Conservation (phyloP, 345 rosid species). For the Eucalyptus pauciflora region DNA sequence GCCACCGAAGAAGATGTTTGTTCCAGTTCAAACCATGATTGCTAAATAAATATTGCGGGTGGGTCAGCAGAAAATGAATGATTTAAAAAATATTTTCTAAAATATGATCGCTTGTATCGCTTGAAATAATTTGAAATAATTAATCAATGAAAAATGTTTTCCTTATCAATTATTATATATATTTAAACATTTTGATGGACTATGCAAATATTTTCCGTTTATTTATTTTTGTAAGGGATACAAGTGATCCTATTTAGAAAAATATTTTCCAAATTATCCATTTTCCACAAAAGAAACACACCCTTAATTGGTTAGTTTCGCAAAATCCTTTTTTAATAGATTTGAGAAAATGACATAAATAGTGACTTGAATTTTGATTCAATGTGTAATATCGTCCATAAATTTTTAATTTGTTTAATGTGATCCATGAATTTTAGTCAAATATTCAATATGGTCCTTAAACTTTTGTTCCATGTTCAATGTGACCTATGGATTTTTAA, state of each 20-base stretch:
- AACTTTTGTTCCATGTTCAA: neutral
- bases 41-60: too few species aligned
- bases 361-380: neutral
- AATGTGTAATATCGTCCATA: neutral
- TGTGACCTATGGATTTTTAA: neutral
- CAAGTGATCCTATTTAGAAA: neutral
- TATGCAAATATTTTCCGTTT: neutral
- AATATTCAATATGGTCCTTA: neutral
- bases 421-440: fast-evolving
- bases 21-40: too few species aligned
- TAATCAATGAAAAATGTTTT: neutral
- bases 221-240: neutral
- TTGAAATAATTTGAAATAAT: neutral
- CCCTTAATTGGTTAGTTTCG: neutral
- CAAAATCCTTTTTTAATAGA: neutral
- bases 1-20: neutral
- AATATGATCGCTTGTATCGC: fast-evolving
- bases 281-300: neutral
- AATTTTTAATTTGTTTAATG: neutral
- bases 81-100: neutral
- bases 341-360: neutral
- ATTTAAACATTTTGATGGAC: neutral
- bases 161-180: neutral
- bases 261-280: neutral
- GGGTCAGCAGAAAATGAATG: too few species aligned